Conservation (phyloP, 352 stramenopile genomes). For the Phytophthora melonis region DNA sequence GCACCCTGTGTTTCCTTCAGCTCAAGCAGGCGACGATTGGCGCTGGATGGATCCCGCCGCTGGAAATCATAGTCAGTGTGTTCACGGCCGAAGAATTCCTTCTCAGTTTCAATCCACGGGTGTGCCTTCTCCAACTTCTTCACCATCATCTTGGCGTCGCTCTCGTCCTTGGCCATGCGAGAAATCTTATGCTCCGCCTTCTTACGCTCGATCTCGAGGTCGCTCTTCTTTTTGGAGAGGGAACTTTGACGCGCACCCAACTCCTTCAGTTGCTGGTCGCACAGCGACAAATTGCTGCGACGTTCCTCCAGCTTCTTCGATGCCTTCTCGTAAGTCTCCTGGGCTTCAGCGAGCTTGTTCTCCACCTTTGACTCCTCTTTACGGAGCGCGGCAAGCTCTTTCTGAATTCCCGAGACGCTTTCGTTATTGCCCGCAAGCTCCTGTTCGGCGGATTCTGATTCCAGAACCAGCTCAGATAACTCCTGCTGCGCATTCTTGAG, state of each 20-base stretch:
- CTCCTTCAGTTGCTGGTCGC: slow-evolving; percentile 93
- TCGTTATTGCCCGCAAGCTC: slow-evolving; percentile 72
- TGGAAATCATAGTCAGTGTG: slow-evolving; percentile 99
- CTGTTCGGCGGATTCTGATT: slow-evolving; percentile 76
- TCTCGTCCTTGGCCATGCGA: slow-evolving; percentile 94
- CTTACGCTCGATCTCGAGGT: slow-evolving; percentile 95
- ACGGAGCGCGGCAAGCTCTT: slow-evolving; percentile 65
- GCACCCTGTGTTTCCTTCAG: slow-evolving; percentile 94
- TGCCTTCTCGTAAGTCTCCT: slow-evolving; percentile 68
- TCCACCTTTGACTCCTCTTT: slow-evolving; percentile 80
- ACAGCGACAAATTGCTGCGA: slow-evolving; percentile 79
- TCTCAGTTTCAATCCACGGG: slow-evolving; percentile 98
- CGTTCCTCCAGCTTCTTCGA: slow-evolving; percentile 75
- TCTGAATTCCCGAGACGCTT: slow-evolving; percentile 57
- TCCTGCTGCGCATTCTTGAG: slow-evolving; percentile 75
- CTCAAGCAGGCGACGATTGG: slow-evolving; percentile 88
- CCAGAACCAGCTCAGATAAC: slow-evolving; percentile 76
- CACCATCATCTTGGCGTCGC: slow-evolving; percentile 90
- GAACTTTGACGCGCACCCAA: slow-evolving; percentile 83
- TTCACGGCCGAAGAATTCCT: slow-evolving; percentile 96
- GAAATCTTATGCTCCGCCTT: slow-evolving; percentile 95
- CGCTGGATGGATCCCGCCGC: slow-evolving; percentile 84
- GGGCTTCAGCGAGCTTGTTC: slow-evolving; percentile 69
- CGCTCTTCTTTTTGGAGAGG: slow-evolving; percentile 87
- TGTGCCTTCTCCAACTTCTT: slow-evolving; percentile 94